These are phyloP conservation scores for Beauveria pseudobassiana DNA, from an alignment of 2,329 filamentous ascomycete genomes.

Conservation along the genomic window DNA sequence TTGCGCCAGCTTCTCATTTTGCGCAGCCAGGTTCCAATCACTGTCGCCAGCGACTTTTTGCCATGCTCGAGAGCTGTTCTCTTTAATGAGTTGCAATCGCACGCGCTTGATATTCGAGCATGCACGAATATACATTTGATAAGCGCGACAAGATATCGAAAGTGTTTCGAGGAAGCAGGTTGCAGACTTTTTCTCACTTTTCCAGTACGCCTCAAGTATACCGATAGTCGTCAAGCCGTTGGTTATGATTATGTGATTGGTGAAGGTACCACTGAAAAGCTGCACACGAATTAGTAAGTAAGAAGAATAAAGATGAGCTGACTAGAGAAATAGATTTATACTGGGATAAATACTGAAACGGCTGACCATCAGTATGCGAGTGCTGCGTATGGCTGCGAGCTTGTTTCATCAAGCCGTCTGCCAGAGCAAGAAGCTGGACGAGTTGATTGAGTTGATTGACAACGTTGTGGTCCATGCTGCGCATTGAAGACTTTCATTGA, in stretches of 20 bases:
- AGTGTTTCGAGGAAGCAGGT: neutral
- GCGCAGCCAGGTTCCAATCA: too few species aligned
- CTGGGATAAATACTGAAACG: neutral
- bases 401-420: neutral
- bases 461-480: neutral
- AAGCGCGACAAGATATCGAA: neutral
- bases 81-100: neutral
- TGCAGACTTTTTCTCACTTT: neutral
- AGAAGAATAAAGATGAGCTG: too few species aligned
- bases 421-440: neutral
- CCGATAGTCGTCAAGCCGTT: neutral
- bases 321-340: too few species aligned
- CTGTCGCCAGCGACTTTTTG: neutral
- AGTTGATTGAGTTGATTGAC: neutral
- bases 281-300: neutral
- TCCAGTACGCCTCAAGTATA: neutral
- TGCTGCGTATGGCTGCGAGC: constrained; percentile 2
- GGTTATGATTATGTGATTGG: neutral
- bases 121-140: neutral
- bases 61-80: neutral
- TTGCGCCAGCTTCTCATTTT: neutral
- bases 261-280: neutral
- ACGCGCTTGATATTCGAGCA: neutral
- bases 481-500: neutral
- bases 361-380: neutral